phyloP scores from a whole-genome alignment of 768 basidiomycete species.

The Panus rudis region DNA sequence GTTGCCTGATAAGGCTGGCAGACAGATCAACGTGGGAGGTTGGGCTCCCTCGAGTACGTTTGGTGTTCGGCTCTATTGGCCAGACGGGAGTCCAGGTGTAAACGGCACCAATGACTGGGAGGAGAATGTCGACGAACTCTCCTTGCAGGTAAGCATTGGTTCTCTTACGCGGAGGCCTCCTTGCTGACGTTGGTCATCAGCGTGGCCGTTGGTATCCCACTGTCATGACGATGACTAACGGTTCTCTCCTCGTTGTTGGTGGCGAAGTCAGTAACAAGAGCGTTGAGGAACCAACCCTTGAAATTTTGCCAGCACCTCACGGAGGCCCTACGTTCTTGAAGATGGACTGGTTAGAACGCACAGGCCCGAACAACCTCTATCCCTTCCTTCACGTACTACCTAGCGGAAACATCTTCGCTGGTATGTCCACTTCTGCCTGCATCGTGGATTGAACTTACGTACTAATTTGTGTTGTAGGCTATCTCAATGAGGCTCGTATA shows the following conservation, averaged over 20 bases:
- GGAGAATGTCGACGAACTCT: constrained; percentile 52
- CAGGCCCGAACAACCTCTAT: constrained; percentile 77
- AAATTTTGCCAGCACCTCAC: constrained; percentile 58
- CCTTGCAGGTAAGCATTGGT: constrained; percentile 55
- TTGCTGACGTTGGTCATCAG: constrained; percentile 22
- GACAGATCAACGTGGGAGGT: constrained; percentile 61
- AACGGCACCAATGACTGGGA: constrained; percentile 79
- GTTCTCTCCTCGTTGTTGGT: constrained; percentile 66
- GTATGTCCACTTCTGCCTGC: too few species aligned
- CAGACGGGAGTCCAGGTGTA: constrained; percentile 58
- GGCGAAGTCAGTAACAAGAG: constrained; percentile 74
- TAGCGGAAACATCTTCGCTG: constrained; percentile 61
- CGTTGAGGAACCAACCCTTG: constrained; percentile 57
- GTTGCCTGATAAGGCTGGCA: constrained; percentile 66
- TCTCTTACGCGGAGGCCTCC: neutral
- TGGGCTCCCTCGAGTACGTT: constrained; percentile 68
- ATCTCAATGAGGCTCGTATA: constrained; percentile 78
- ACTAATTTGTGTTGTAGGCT: constrained; percentile 43
- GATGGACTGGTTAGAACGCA: constrained; percentile 61
- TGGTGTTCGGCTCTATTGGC: constrained; percentile 68
- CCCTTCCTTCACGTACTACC: constrained; percentile 72
- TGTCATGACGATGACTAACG: constrained; percentile 64
- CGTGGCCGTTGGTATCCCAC: constrained; percentile 68
- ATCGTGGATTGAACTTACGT: too few species aligned
- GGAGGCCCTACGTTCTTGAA: constrained; percentile 57